Conservation (phyloP, 768 basidiomycete species). For the Asterophora parasitica region DNA sequence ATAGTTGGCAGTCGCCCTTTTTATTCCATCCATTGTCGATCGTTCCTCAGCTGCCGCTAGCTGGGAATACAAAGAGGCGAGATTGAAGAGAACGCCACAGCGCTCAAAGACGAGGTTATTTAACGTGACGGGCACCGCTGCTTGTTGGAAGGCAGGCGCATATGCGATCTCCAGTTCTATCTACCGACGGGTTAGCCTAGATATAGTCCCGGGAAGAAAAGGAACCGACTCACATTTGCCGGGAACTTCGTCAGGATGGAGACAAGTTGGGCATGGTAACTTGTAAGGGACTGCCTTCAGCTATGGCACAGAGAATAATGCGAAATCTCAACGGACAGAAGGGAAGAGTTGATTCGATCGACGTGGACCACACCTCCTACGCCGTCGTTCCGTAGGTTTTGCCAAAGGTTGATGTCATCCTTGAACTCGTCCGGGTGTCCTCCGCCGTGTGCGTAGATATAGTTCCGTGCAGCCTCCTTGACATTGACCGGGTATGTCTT, state of each 20-base stretch:
- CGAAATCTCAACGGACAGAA: constrained; percentile 47
- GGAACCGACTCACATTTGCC: constrained; percentile 47
- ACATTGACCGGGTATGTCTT: constrained; percentile 55
- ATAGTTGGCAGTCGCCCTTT: constrained; percentile 65
- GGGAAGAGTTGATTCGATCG: constrained; percentile 44
- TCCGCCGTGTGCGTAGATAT: constrained; percentile 63
- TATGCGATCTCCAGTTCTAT: constrained; percentile 73
- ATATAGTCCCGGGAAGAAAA: not conserved
- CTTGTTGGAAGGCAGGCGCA: constrained; percentile 61
- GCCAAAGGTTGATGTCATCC: constrained; percentile 71
- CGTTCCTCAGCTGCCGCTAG: constrained; percentile 71
- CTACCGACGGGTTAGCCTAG: constrained; percentile 28
- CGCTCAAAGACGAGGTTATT: constrained; percentile 81
- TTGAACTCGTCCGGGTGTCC: constrained; percentile 84
- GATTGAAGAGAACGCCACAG: constrained; percentile 75
- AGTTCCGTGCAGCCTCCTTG: constrained; percentile 50
- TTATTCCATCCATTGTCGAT: constrained; percentile 73
- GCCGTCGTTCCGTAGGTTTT: constrained; percentile 54
- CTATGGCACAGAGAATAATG: not conserved
- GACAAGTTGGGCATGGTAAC: constrained; percentile 88
- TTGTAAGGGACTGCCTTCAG: constrained; percentile 27
- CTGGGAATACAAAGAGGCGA: constrained; percentile 82
- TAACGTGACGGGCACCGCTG: constrained; percentile 54
- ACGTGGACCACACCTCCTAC: constrained; percentile 49
- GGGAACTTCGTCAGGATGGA: constrained; percentile 86